Percentiles rank a stretch among this genome's conserved stretches.
phyloP scores from a whole-genome alignment of 2,329 filamentous ascomycete species.

The Sphaerulina vaccinii region DNA sequence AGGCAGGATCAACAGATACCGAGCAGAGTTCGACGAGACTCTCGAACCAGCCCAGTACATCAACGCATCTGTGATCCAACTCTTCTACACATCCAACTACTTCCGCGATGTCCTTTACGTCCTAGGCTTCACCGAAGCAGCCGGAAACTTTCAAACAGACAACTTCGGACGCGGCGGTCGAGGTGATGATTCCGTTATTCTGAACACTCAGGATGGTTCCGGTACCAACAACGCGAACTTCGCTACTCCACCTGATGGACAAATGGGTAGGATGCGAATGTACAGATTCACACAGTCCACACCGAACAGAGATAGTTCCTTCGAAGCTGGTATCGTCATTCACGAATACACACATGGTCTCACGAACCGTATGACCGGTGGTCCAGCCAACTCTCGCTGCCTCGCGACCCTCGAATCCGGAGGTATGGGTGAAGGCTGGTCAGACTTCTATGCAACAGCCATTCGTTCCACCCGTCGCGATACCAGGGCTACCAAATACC shows the following conservation, averaged over 20 bases:
- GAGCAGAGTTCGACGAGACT: conserved; percentile 15
- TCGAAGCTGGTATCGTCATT: conserved; percentile 60
- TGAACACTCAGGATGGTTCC: conserved; percentile 58
- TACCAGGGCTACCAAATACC: conserved; percentile 48
- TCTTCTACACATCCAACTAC: conserved; percentile 61
- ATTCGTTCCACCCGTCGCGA: conserved; percentile 50
- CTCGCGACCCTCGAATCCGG: conserved; percentile 50
- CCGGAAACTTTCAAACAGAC: conserved; percentile 61
- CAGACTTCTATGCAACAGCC: conserved; percentile 56
- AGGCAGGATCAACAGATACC: conserved; percentile 44
- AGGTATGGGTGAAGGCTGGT: conserved; percentile 61
- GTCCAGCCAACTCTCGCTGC: conserved; percentile 55
- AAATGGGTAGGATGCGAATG: conserved; percentile 58
- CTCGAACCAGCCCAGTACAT: conserved; percentile 41
- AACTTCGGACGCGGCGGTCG: conserved; percentile 55
- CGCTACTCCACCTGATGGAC: conserved; percentile 54
- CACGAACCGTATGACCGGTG: conserved; percentile 59
- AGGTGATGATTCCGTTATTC: conserved; percentile 54
- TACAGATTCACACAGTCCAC: conserved; percentile 54
- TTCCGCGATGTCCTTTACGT: conserved; percentile 60
- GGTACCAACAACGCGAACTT: conserved; percentile 60
- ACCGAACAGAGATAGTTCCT: conserved; percentile 55
- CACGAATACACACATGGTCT: conserved; percentile 57
- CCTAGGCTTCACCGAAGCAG: conserved; percentile 58
- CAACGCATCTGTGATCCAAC: conserved; percentile 58